These are phyloP conservation scores for Gonapodya prolifera DNA, from an alignment of 192 early-diverging fungal species.

Conservation along the genomic window DNA sequence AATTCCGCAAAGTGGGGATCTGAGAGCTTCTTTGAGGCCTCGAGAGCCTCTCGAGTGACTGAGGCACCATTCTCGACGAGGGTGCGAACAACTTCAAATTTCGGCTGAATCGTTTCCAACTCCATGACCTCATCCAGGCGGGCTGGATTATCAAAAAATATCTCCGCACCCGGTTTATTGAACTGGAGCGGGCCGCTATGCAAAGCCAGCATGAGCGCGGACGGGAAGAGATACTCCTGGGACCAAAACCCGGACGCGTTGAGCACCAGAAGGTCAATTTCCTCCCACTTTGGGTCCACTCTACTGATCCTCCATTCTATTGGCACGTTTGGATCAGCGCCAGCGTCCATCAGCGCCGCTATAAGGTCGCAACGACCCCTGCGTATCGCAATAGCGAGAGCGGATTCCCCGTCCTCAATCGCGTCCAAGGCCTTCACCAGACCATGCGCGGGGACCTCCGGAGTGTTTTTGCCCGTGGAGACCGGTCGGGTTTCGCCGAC, in stretches of 20 bases:
- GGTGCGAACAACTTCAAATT: too few species aligned
- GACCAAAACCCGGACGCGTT: background rate
- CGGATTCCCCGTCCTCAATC: background rate
- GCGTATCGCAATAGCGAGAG: background rate
- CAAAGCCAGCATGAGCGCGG: background rate
- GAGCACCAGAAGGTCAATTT: background rate
- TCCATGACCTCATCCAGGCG: too few species aligned
- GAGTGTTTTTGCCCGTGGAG: too few species aligned
- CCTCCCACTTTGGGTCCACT: background rate
- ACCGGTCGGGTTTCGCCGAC: too few species aligned
- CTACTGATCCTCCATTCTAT: background rate
- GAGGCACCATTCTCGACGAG: too few species aligned
- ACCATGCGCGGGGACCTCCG: too few species aligned
- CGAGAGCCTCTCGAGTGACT: too few species aligned
- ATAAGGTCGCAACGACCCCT: background rate
- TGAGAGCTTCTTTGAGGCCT: too few species aligned
- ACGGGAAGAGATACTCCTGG: background rate
- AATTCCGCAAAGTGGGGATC: too few species aligned
- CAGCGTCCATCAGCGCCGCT: background rate
- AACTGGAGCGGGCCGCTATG: background rate
- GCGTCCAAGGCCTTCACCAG: too few species aligned
- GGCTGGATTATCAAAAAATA: background rate
- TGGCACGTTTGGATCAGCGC: background rate
- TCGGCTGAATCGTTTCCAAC: too few species aligned
- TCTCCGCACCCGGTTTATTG: background rate